Percentiles rank a stretch among this genome's conserved stretches.
These are phyloP conservation scores for Sporothrix schenckii DNA, from an alignment of 2,329 filamentous ascomycete species.

Conservation along the genomic window DNA sequence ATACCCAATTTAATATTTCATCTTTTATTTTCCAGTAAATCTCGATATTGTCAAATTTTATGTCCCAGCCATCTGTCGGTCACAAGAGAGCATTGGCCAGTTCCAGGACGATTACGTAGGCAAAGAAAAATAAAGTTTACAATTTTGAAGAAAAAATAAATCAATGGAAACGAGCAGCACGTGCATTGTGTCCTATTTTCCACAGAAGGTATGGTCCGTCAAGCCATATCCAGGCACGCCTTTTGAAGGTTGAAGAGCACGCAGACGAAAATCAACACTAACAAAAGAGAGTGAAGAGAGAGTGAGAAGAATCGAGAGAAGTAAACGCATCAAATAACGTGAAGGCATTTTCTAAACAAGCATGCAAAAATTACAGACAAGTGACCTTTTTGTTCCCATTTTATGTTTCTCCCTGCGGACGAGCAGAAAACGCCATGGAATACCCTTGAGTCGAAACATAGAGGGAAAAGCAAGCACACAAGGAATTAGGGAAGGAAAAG, in stretches of 20 bases:
- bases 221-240: constrained; percentile 1
- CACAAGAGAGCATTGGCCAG: too few relatives aligned
- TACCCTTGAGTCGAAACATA: background rate
- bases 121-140: background rate
- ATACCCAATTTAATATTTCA: background rate
- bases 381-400: background rate
- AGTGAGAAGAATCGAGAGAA: background rate
- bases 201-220: background rate
- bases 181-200: background rate
- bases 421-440: background rate
- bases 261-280: background rate
- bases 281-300: background rate
- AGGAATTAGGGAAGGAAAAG: background rate
- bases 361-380: background rate
- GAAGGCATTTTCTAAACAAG: background rate
- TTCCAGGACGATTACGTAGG: too few relatives aligned
- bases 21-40: background rate
- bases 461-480: background rate
- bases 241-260: background rate
- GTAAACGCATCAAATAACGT: background rate
- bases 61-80: too few relatives aligned
- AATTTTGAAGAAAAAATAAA: background rate
- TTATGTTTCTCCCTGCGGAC: background rate
- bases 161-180: background rate
- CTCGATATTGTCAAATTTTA: too few relatives aligned